Percentiles rank a stretch among this genome's conserved stretches.
Evolutionary conservation across 2,329 filamentous ascomycete species (phyloP).

Genomic region (Diaporthe ilicicola): DNA sequence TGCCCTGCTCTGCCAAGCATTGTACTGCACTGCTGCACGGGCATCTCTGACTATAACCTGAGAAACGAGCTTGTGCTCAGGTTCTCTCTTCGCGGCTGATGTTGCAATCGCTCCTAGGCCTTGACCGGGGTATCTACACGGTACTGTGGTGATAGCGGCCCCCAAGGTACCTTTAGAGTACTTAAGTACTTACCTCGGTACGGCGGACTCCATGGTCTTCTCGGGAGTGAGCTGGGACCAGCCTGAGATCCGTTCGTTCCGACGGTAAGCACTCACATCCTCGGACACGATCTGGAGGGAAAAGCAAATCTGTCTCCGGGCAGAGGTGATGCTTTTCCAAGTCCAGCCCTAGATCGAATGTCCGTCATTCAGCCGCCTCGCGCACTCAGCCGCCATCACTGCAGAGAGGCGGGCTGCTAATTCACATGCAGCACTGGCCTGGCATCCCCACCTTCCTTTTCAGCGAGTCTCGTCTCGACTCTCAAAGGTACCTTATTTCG

Average conservation of each 20-base stretch:
- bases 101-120: neutral
- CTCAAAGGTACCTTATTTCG: neutral
- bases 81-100: neutral
- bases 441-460: conserved; percentile 8
- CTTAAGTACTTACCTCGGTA: conserved; percentile 17
- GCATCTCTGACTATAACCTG: neutral
- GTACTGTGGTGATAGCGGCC: neutral
- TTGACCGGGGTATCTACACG: conserved; percentile 5
- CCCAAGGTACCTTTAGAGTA: conserved; percentile 28
- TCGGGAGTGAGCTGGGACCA: conserved; percentile 27
- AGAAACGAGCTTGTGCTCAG: neutral
- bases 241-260: conserved; percentile 22
- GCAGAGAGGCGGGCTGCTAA: neutral
- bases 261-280: conserved; percentile 18
- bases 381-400: conserved; percentile 18
- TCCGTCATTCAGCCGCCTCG: conserved; percentile 23
- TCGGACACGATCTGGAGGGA: conserved; percentile 21
- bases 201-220: conserved; percentile 16
- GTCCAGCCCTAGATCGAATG: conserved; percentile 19
- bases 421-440: neutral
- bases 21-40: too few relatives aligned
- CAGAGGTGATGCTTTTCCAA: conserved; percentile 11
- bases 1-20: too few relatives aligned
- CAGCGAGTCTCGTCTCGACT: neutral
- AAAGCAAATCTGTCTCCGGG: conserved; percentile 23